Evolutionary conservation across 495 filamentous ascomycete genomes (phyloP).

Genomic region (Annulohypoxylon maeteangense): DNA sequence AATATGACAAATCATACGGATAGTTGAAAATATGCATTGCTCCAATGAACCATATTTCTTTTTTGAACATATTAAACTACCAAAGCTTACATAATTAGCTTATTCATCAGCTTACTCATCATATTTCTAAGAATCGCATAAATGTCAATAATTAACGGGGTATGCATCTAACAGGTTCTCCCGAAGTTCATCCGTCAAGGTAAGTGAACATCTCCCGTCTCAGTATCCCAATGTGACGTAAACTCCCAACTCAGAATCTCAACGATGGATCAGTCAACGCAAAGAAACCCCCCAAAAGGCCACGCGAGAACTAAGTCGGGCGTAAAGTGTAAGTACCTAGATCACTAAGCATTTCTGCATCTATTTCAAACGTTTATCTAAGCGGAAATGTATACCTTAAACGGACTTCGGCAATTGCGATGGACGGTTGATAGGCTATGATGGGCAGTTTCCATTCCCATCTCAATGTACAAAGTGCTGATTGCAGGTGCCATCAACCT

Average conservation of each 20-base stretch:
- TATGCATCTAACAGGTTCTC: background rate
- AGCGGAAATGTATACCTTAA: background rate
- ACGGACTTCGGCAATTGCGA: background rate
- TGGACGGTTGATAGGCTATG: constrained; percentile 8
- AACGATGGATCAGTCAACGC: constrained; percentile 51
- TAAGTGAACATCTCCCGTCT: background rate
- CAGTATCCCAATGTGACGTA: constrained; percentile 1
- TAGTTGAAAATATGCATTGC: too few species aligned
- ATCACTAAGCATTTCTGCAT: constrained; percentile 5
- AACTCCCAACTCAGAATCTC: background rate
- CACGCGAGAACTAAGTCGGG: constrained; percentile 55
- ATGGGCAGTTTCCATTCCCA: constrained; percentile 1
- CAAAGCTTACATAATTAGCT: background rate
- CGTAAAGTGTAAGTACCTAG: constrained; percentile 50
- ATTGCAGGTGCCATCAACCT: constrained; percentile 20
- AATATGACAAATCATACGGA: background rate
- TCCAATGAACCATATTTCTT: too few species aligned
- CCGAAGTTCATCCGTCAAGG: constrained; percentile 1
- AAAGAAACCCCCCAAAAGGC: constrained; percentile 41
- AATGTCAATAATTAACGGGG: background rate
- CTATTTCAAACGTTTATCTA: background rate
- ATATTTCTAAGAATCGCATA: too few species aligned
- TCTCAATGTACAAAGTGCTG: constrained; percentile 10
- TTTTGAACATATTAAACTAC: too few species aligned
- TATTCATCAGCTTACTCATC: background rate